Evolutionary conservation across 345 rosid genomes (phyloP).

Genomic region (Hypericum perforatum): DNA sequence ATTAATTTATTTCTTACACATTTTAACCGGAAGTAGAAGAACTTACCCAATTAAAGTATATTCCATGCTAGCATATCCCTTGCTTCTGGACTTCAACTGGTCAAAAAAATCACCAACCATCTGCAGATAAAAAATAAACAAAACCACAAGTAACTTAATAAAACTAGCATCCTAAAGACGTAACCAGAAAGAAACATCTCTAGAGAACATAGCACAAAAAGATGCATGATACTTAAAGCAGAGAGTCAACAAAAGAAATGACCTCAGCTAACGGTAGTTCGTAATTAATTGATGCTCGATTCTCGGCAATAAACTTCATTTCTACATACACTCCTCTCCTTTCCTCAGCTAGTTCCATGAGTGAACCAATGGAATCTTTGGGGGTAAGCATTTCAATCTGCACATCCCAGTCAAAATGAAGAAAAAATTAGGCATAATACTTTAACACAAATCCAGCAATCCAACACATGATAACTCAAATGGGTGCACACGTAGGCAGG

Average conservation of each 20-base stretch:
- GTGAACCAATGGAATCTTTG: constrained; percentile 82
- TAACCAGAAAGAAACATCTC: constrained; percentile 11
- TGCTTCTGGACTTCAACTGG: too few relatives aligned
- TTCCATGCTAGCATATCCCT: constrained; percentile 99
- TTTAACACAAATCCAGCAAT: too few relatives aligned
- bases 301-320: constrained; percentile 88
- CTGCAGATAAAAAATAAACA: too few relatives aligned
- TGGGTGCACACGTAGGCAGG: too few relatives aligned
- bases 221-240: constrained; percentile 1
- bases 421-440: constrained; percentile 6
- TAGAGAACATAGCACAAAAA: neutral
- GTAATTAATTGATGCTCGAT: constrained; percentile 71
- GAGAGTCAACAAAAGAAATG: neutral
- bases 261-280: constrained; percentile 95
- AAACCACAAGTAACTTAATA: too few relatives aligned
- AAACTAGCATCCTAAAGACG: constrained; percentile 5
- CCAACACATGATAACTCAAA: too few relatives aligned
- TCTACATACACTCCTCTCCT: constrained; percentile 92
- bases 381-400: constrained; percentile 97
- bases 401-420: constrained; percentile 17
- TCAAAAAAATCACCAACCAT: too few relatives aligned
- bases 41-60: constrained; percentile 71
- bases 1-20: too few relatives aligned
- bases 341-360: constrained; percentile 97
- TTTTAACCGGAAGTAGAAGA: too few relatives aligned